phyloP scores from a whole-genome alignment of 2,329 filamentous ascomycete genomes.

The Aspergillus ruber region DNA sequence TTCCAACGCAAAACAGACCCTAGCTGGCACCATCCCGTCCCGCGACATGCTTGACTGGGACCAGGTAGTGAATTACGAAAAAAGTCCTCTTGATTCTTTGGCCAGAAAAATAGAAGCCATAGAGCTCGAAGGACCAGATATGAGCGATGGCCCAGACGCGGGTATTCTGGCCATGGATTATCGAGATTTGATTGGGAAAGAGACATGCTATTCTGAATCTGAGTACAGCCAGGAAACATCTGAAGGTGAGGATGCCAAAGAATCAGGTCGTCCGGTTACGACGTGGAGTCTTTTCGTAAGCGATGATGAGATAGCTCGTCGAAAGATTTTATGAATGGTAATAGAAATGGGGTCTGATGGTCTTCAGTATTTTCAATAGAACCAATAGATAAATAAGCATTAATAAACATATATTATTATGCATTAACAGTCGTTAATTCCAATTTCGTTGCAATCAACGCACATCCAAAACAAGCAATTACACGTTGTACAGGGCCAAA shows the following conservation, averaged over 20 bases:
- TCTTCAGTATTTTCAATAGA: background rate
- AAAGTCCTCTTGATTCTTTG: background rate
- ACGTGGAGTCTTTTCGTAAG: conserved; percentile 10
- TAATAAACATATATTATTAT: background rate
- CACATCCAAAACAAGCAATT: conserved; percentile 11
- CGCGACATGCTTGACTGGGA: conserved; percentile 3
- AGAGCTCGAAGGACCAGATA: background rate
- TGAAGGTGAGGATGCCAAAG: background rate
- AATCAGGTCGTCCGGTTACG: conserved; percentile 3
- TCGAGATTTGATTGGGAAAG: conserved; percentile 1
- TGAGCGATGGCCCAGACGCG: background rate
- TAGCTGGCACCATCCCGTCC: background rate
- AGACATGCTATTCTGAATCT: conserved; percentile 3
- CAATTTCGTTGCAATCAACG: conserved; percentile 1
- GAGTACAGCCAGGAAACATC: conserved; percentile 4
- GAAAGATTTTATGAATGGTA: background rate
- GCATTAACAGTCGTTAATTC: background rate
- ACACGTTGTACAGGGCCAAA: conserved; percentile 19
- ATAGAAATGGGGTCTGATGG: background rate
- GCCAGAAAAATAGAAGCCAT: background rate
- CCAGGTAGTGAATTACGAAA: background rate
- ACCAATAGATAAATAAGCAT: background rate
- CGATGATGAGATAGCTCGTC: background rate
- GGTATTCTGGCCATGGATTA: conserved; percentile 4
- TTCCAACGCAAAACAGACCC: background rate